Evolutionary conservation across 148 eudicot genomes (phyloP).

Genomic region (Polygonum aviculare): DNA sequence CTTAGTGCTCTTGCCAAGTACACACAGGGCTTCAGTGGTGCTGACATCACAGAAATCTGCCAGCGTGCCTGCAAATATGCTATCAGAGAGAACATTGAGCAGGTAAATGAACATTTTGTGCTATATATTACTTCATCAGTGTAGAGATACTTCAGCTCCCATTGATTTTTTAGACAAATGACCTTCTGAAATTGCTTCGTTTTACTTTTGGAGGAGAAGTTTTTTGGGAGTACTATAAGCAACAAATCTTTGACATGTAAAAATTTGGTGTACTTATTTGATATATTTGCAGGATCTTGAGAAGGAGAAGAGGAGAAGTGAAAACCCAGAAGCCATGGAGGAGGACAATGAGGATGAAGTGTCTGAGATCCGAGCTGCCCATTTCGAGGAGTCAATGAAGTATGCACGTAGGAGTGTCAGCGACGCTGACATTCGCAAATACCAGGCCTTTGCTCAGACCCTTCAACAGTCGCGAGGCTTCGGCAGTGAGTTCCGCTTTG

Average conservation of each 20-base stretch:
- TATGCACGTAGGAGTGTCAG: slow-evolving; percentile 85
- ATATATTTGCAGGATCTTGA: slow-evolving; percentile 57
- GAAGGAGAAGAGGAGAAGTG: slow-evolving; percentile 58
- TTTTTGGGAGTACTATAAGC: too few relatives aligned
- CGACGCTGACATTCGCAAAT: slow-evolving; percentile 87
- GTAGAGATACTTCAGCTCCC: too few relatives aligned
- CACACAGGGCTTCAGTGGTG: slow-evolving; percentile 93
- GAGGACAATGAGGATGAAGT: slow-evolving; percentile 86
- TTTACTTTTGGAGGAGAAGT: too few relatives aligned
- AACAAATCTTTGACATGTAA: too few relatives aligned
- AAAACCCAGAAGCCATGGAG: slow-evolving; percentile 84
- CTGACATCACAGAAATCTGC: slow-evolving; percentile 86
- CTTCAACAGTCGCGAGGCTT: slow-evolving; percentile 85
- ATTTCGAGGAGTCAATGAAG: slow-evolving; percentile 87
- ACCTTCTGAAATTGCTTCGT: too few relatives aligned
- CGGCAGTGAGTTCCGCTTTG: slow-evolving; percentile 64
- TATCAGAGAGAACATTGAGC: slow-evolving; percentile 77
- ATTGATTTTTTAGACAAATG: too few relatives aligned
- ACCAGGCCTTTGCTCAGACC: slow-evolving; percentile 86
- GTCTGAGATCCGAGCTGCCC: slow-evolving; percentile 67
- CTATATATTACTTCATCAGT: too few relatives aligned
- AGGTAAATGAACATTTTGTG: slow-evolving; percentile 26
- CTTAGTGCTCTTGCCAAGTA: slow-evolving; percentile 79
- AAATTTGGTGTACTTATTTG: too few relatives aligned
- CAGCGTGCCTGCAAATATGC: slow-evolving; percentile 92